phyloP scores from a whole-genome alignment of 768 basidiomycete genomes.

The Phanerochaete sordida region DNA sequence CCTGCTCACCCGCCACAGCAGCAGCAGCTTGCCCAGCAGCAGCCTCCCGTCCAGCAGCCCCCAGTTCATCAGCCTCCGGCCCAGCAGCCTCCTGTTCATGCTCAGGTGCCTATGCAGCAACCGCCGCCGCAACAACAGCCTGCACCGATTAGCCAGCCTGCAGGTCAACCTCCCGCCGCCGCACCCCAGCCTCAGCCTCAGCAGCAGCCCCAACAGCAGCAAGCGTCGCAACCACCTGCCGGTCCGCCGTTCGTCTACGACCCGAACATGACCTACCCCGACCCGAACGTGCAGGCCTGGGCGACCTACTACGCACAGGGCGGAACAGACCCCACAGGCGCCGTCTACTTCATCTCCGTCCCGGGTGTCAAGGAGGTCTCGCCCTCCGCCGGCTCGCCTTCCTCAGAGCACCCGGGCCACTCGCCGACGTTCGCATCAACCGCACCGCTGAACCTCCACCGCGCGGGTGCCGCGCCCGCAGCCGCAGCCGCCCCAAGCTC shows the following conservation, averaged over 20 bases:
- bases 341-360: constrained; percentile 78
- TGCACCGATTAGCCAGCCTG: no score
- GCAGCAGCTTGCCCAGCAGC: constrained; percentile 19
- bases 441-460: constrained; percentile 8
- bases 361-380: constrained; percentile 62
- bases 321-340: constrained; percentile 67
- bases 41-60: not conserved
- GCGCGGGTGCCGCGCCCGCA: not conserved
- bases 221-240: constrained; percentile 24
- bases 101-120: constrained; percentile 30
- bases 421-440: not conserved
- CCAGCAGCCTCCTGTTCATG: constrained; percentile 29
- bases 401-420: not conserved
- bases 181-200: constrained; percentile 25
- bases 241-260: constrained; percentile 57
- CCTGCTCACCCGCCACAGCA: not conserved
- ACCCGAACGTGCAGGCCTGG: constrained; percentile 84
- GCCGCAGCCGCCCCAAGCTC: constrained; percentile 2
- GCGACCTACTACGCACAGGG: constrained; percentile 83
- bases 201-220: constrained; percentile 35
- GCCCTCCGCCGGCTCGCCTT: not conserved
- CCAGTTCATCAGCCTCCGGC: constrained; percentile 19
- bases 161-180: constrained; percentile 30
- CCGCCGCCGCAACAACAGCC: constrained; percentile 10
- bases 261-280: constrained; percentile 63